Base-by-base conservation (phyloP, 768 basidiomycete species). In the Pleurotus giganteus region DNA sequence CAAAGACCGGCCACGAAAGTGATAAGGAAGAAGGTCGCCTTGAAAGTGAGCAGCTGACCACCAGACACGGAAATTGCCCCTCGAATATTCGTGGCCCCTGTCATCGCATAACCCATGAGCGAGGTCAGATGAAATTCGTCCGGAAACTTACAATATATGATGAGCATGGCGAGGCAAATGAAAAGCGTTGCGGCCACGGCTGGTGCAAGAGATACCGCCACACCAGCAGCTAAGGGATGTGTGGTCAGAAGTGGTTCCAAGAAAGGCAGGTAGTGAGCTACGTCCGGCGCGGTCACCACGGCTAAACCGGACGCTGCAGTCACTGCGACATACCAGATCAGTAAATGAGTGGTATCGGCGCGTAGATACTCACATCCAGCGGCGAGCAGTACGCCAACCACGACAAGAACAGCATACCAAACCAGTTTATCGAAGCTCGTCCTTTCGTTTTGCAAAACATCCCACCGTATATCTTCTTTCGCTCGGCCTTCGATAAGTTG, bases 391-490 rank as follows among this genome's bases (percentile, higher is more conserved):
- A 85, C 60, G 1, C 74, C 71, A 15, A 83, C 69, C 5, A 83
- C 66, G 4, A 71, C 64, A 4, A 86, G 72, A 17, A 85, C 70
- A 15, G 74, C 68, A 86, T 88, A 89, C 59, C 87, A 80, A 2
- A 78, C 75, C 27, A 75, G 55, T 19, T 66, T 65, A 58, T 83
- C 80, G 56, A 80, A 57, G 46, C 65, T 52, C 31, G 71, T 77
- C 34, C 79, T 71, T 65, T 83, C 79, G 57, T 79, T 75, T 67
- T 89, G 87, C 46, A 92, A 70, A 23, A 88, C 83, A 55, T 85
- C 83, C 89, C 90, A 94, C 52, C 86, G 71, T 31, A 94, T 82
- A 65, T 92, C 90, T 62, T 92, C 89, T 66, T 89, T 91, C 12
- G 89, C 86, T 56, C 87, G 72, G 1, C 91, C 91, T 63, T 89